Conservation (phyloP, 805 yeast species). For the Kluyveromyces siamensis region DNA sequence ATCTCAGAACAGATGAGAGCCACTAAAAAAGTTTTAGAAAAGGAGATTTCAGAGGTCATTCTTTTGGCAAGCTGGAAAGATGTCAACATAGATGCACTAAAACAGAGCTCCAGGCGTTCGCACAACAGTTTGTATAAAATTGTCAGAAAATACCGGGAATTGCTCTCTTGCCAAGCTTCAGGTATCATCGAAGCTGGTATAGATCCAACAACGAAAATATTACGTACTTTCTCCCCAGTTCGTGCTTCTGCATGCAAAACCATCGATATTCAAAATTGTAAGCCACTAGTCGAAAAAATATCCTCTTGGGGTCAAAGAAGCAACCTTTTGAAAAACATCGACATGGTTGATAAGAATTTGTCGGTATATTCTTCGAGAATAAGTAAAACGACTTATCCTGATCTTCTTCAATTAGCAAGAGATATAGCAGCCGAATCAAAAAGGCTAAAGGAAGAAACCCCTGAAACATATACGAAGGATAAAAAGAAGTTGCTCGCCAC, state of each 20-base stretch:
- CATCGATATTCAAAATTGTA: slow-evolving; percentile 8
- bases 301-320: slow-evolving; percentile 51
- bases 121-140: slow-evolving; percentile 78
- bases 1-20: slow-evolving; percentile 38
- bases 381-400: slow-evolving; percentile 33
- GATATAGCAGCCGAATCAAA: slow-evolving; percentile 50
- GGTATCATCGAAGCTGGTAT: slow-evolving; percentile 51
- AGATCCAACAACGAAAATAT: slow-evolving; percentile 11
- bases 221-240: slow-evolving; percentile 2
- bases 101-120: slow-evolving; percentile 86
- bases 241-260: slow-evolving; percentile 5
- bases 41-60: slow-evolving; percentile 77
- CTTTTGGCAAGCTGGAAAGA: slow-evolving; percentile 95
- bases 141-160: slow-evolving; percentile 68
- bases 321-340: slow-evolving; percentile 41
- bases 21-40: slow-evolving; percentile 51
- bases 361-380: slow-evolving; percentile 33
- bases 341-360: slow-evolving; percentile 49
- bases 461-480: slow-evolving; percentile 58
- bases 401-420: slow-evolving; percentile 44
- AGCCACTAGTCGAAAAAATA: slow-evolving; percentile 26
- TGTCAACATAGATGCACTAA: slow-evolving; percentile 84
- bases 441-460: slow-evolving; percentile 67
- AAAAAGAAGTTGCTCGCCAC: slow-evolving; percentile 62
- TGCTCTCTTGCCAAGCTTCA: slow-evolving; percentile 44